Evolutionary conservation across 805 yeast genomes (phyloP), one percentile per base, ranked within the genome.

Genomic region (Pichia occidentalis): DNA sequence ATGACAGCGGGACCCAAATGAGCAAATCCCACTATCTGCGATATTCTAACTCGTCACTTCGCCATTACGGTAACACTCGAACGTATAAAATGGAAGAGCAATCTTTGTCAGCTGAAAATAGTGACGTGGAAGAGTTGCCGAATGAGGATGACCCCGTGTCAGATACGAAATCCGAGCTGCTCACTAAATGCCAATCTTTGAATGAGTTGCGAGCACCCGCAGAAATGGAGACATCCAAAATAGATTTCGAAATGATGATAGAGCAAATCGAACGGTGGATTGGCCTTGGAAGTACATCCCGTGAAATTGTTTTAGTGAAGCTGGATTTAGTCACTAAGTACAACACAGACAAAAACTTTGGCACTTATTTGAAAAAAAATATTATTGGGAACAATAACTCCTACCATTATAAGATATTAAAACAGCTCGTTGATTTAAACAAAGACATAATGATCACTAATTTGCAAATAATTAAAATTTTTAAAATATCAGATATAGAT

Each of bases 41-140:
- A n/a, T n/a, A n/a, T n/a, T n/a, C n/a, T n/a, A n/a, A n/a, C n/a
- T n/a, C n/a, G n/a, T n/a, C n/a, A n/a, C n/a, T n/a, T n/a, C n/a
- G 42, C 22, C 54, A 53, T 7, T 63, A 64, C 40, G 65, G 67
- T 2, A 20, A 22, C 6, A 48, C 44, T 7, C 45, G 65, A 41
- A 54, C 57, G 36, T 59, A 46, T 19, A 48, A 57, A 19, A 32
- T 34, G 7, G 52, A 43, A 9, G 51, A 45, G 6, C 32, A 37
- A 4, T 28, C 37, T 3, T 24, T 39, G 6, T 41, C 46, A 4
- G 49, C 43, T 9, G 42, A 35, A 9, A 51, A 48, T 22, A 36
- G 32, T 9, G 43, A 42, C 24, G 42, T 34, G 9, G 45, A 32
- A n/a, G 46, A 40, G 16, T n/a, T n/a, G n/a, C n/a, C n/a, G n/a